A percentile compares a stretch with the other conserved stretches of the same genome.
These are phyloP conservation scores for Draba incana DNA, from an alignment of 345 rosid genomes.

Conservation along the genomic window DNA sequence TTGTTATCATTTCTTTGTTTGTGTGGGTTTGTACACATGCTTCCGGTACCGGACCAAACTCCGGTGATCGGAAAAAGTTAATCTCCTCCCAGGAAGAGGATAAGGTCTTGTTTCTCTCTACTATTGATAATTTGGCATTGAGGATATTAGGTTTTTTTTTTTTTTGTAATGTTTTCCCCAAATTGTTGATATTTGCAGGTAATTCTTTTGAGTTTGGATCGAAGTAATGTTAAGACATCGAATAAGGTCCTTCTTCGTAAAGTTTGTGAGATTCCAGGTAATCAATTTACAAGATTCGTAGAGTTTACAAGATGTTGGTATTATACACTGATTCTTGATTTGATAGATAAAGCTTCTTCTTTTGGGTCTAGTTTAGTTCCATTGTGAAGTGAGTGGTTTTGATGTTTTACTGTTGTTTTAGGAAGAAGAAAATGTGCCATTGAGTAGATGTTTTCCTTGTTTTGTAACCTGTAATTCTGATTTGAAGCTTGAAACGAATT, in stretches of 20 bases:
- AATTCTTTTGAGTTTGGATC: not conserved
- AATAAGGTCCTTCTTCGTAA: not conserved
- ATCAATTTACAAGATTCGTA: too few relatives aligned
- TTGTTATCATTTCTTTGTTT: too few relatives aligned
- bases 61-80: not conserved
- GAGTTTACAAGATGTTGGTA: too few relatives aligned
- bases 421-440: not conserved
- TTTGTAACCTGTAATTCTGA: not conserved
- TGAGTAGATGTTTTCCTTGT: not conserved
- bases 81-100: not conserved
- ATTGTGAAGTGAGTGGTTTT: too few relatives aligned
- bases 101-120: slow-evolving; percentile 4
- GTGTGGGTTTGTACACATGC: too few relatives aligned
- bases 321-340: not conserved
- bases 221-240: slow-evolving; percentile 5
- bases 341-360: not conserved
- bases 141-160: not conserved
- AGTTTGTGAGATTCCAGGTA: slow-evolving; percentile 22
- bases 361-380: not conserved
- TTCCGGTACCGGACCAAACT: too few relatives aligned
- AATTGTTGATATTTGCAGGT: slow-evolving; percentile 6
- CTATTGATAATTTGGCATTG: too few relatives aligned
- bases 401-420: too few relatives aligned
- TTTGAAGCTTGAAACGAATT: not conserved
- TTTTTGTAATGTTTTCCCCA: not conserved